Conservation (phyloP, 2,329 filamentous ascomycete genomes). For the Colletotrichum nymphaeae region DNA sequence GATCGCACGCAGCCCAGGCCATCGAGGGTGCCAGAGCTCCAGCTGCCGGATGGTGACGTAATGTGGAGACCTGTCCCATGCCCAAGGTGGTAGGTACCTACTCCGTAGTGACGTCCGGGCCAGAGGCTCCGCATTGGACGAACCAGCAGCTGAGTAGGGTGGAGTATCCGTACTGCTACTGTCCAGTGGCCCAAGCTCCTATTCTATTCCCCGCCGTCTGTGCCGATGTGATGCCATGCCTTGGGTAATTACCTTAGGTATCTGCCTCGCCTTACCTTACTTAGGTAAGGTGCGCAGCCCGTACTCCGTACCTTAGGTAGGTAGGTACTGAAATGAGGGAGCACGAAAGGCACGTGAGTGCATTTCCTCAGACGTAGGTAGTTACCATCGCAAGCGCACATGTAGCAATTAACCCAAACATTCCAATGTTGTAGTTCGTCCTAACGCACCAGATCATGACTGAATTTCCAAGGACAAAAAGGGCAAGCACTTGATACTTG, state of each 20-base stretch:
- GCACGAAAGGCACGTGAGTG: not conserved
- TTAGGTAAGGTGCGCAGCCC: no score
- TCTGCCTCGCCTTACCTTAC: no score
- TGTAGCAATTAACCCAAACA: no score
- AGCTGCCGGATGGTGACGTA: slow-evolving; percentile 30
- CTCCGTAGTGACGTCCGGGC: slow-evolving; percentile 2
- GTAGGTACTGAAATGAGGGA: not conserved
- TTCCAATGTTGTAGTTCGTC: no score
- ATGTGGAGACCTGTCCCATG: slow-evolving; percentile 20
- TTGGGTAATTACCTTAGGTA: no score
- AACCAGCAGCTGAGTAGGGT: slow-evolving; percentile 3
- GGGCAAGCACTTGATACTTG: not conserved
- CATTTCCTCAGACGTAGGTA: not conserved
- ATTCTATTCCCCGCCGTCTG: not conserved
- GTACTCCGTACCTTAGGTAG: no score
- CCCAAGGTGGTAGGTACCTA: no score
- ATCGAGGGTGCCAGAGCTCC: slow-evolving; percentile 17
- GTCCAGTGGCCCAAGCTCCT: slow-evolving; percentile 19
- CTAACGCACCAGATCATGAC: no score
- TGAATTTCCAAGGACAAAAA: no score
- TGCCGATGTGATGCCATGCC: not conserved
- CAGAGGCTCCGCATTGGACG: slow-evolving; percentile 29
- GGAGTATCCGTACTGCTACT: not conserved
- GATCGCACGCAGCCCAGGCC: not conserved
- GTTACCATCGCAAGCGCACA: no score